Evolutionary conservation across 352 stramenopile genomes (phyloP), one percentile per base, ranked within the genome.

Genomic region (Pythium biforme): DNA sequence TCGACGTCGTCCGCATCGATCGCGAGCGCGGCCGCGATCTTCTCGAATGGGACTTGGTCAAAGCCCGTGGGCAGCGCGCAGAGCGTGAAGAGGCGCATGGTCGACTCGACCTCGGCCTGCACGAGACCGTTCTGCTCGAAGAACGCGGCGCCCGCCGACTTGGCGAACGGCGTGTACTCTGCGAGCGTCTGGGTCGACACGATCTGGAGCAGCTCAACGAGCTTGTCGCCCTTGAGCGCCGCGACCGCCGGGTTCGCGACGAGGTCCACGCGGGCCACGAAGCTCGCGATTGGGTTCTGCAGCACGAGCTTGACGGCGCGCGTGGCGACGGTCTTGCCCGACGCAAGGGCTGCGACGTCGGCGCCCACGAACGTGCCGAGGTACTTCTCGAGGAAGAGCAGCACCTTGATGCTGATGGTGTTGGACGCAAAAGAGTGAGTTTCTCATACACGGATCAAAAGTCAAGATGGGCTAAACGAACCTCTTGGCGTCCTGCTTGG

Each of bases 11-110:
- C 73, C 37, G 92, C 81, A 29, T 85, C 57, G 50, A 97, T 83
- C 33, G 89, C 80, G 27, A 98, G 72, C 47, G 80, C 90, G 14
- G 74, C 69, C 1, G 91, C 90, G 50, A 98, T 86, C 19, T 83
- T 75, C 56, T 77, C 75, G 76, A 97, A 98, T 55, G 90, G 70
- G 55, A 98, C 92, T 71, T 96, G 89, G 65, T 97, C 88, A 63
- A 97, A 96, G 56, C 95, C 86, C 23, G 88, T 86, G 27, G 92
- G 90, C 62, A 98, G 70, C 62, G 88, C 85, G 66, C 93, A 97
- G 14, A 98, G 79, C 72, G 91, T 97, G 51, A 98, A 90, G 33
- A 98, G 82, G 10, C 90, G 88, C 87, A 98, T 98, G 55, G 95
- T 88, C 56, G 86, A 76, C 20, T 73, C 72, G 55, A 90, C 80